Evolutionary conservation across 306 rosid genomes (phyloP), one percentile per base, ranked within the genome.

Genomic region (Spatholobus suberectus): DNA sequence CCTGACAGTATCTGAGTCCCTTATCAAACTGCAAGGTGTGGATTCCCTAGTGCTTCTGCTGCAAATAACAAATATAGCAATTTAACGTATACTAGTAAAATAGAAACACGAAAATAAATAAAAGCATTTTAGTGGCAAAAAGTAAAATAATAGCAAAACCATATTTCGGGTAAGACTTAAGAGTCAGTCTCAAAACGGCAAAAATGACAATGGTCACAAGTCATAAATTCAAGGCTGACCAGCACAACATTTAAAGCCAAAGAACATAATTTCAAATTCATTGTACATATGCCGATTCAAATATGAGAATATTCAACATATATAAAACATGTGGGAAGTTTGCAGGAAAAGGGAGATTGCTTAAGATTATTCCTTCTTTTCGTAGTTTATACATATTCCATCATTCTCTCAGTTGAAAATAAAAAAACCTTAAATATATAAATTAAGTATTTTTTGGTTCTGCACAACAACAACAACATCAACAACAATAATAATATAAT

Each of bases 21-120:
- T 88, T 82, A 92, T 94, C 91, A 96, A 85, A 90, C 92, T 94
- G 85, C 91, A 90, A 52, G 97, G 99, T 18, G 99, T 96, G n/a
- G 98, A 89, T 87, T 96, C 99, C 82, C 99, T 86, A 32, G 97
- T 89, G 89, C 85, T 87, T 83, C 94, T 92, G 96, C 77, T 27
- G 83, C 74, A 83, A 87, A 76, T 20, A 65, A 85, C 38, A 80
- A 29, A 82, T 29, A 43, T 17, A 73, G 8, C 27, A 49, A 67
- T 29, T 67, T 29, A 70, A 57, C 3, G 63, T 9, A 54, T 79
- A 54, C 58, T 24, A 55, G 67, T 67, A 35, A 12, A 63, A 14
- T 32, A 29, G 41, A 29, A 62, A 13, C 41, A 80, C 71, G 0
- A n/a, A 35, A 17, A n/a, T n/a, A 71, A 32, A 49, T 7, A 6